A percentile compares a stretch with the other conserved stretches of the same genome.
Evolutionary conservation across 2,329 filamentous ascomycete genomes (phyloP).

Genomic region (Colletotrichum sp.): DNA sequence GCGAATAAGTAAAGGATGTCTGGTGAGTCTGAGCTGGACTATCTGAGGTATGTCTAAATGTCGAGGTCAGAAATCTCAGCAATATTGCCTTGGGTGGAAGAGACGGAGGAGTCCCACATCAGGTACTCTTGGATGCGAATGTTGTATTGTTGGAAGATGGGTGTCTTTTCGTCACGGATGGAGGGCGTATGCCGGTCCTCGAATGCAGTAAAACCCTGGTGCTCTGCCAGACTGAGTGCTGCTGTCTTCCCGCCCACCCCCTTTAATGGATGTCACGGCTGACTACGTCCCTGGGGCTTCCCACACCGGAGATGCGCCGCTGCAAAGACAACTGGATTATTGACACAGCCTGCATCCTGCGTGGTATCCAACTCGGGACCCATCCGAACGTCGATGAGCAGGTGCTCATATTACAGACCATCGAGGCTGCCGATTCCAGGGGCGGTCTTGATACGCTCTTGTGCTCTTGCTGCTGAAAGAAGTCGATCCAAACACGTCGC

Average conservation of each 20-base stretch:
- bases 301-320: neutral
- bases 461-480: neutral
- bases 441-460: neutral
- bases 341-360: neutral
- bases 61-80: neutral
- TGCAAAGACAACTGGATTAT: neutral
- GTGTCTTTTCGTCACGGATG: neutral
- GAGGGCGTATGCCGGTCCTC: neutral
- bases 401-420: neutral
- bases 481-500: neutral
- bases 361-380: neutral
- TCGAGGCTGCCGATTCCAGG: neutral
- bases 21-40: neutral
- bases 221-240: neutral
- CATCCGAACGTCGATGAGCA: neutral
- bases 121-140: neutral
- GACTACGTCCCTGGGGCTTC: neutral
- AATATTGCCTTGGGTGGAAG: neutral
- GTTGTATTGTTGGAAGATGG: neutral
- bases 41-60: neutral
- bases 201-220: neutral
- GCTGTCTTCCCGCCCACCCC: neutral
- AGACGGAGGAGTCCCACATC: neutral
- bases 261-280: neutral
- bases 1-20: neutral